Evolutionary conservation across 768 basidiomycete genomes (phyloP).

Genomic region (Naematelia encephala): DNA sequence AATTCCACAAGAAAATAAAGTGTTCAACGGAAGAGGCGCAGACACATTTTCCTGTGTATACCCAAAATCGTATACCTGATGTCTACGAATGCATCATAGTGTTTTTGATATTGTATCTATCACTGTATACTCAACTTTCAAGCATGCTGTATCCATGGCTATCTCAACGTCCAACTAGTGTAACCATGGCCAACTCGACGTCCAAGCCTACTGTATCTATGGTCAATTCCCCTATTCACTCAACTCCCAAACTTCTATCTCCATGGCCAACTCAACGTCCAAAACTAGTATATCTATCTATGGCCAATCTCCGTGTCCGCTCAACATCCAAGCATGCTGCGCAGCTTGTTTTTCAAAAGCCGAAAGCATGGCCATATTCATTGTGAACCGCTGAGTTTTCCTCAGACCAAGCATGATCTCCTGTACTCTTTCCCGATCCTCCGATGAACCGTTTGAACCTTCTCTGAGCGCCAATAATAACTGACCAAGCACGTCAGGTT

Average conservation of each 20-base stretch:
- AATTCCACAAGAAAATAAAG: not conserved
- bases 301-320: slow-evolving; percentile 23
- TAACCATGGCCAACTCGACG: too few relatives aligned
- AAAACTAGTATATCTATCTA: too few relatives aligned
- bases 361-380: slow-evolving; percentile 36
- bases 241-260: too few relatives aligned
- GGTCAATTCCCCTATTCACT: too few relatives aligned
- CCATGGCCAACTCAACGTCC: too few relatives aligned
- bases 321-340: slow-evolving; percentile 20
- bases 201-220: too few relatives aligned
- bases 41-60: not conserved
- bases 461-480: slow-evolving; percentile 19
- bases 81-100: not conserved
- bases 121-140: slow-evolving; percentile 26
- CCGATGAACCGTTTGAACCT: slow-evolving; percentile 6
- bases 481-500: slow-evolving; percentile 34
- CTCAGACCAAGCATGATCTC: slow-evolving; percentile 22
- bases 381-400: slow-evolving; percentile 23
- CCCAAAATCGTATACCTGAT: not conserved
- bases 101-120: not conserved
- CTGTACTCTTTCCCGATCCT: slow-evolving; percentile 6
- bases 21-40: not conserved
- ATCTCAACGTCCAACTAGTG: too few relatives aligned
- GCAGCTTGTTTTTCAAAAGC: slow-evolving; percentile 14
- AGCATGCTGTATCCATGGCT: too few relatives aligned